phyloP scores from a whole-genome alignment of 345 rosid genomes.

The Eucalyptus cloeziana region DNA sequence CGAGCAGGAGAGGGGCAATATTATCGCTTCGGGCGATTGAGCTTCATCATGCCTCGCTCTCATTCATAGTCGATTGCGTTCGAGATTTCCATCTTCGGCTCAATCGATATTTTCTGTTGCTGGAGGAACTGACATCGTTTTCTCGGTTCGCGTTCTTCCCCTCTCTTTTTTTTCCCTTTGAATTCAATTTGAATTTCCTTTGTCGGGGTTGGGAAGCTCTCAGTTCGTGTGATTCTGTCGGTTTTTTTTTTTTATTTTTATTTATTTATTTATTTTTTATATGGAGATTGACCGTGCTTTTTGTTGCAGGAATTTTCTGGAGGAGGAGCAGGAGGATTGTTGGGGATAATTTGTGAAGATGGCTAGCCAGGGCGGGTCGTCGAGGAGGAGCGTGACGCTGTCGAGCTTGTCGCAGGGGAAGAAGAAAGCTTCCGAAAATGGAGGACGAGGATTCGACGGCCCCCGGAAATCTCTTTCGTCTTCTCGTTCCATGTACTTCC shows the following conservation, averaged over 20 bases:
- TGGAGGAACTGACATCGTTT: background rate
- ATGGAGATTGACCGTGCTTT: background rate
- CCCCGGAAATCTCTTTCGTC: slow-evolving; percentile 47
- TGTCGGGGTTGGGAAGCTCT: background rate
- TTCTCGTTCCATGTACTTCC: slow-evolving; percentile 52
- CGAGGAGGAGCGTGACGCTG: slow-evolving; percentile 51
- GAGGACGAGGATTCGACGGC: slow-evolving; percentile 38
- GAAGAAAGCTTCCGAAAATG: slow-evolving; percentile 47
- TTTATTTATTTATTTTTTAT: too few species aligned
- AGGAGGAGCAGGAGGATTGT: background rate
- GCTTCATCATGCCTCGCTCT: background rate
- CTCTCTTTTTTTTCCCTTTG: background rate
- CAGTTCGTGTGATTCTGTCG: background rate
- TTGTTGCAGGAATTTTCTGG: background rate
- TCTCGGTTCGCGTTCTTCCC: background rate
- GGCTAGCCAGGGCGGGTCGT: slow-evolving; percentile 70
- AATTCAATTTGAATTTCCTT: background rate
- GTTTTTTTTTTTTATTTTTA: background rate
- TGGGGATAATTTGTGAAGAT: slow-evolving; percentile 14
- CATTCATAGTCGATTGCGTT: background rate
- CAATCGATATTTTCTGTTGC: background rate
- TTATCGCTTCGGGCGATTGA: background rate
- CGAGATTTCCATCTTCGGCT: background rate
- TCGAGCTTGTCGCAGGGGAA: slow-evolving; percentile 31
- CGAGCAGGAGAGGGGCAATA: background rate